phyloP scores from a whole-genome alignment of 495 filamentous ascomycete genomes.

The Annulohypoxylon stygium region DNA sequence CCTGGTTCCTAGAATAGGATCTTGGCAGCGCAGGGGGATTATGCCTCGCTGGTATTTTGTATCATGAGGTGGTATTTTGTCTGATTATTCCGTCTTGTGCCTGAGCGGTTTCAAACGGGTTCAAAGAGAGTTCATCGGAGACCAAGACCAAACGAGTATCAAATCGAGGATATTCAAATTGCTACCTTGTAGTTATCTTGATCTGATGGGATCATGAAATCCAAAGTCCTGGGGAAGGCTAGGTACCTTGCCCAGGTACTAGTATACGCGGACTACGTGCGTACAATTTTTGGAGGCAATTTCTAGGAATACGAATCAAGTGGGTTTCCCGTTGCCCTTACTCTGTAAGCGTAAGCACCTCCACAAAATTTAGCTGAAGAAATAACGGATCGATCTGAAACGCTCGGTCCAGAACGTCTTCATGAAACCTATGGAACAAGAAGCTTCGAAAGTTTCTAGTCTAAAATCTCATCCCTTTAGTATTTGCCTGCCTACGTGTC shows the following conservation, averaged over 20 bases:
- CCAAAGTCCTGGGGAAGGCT: not conserved
- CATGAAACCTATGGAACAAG: constrained; percentile 30
- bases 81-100: not conserved
- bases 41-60: constrained; percentile 27
- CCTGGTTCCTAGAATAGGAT: constrained; percentile 43
- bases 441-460: constrained; percentile 12
- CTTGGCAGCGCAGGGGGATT: constrained; percentile 45
- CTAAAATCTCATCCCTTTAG: not conserved
- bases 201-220: not conserved
- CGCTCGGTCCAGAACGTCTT: constrained; percentile 1
- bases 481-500: not conserved
- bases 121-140: not conserved
- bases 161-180: not conserved
- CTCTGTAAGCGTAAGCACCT: not conserved
- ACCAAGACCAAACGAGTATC: not conserved
- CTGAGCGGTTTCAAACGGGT: constrained; percentile 11
- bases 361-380: constrained; percentile 31
- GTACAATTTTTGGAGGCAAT: not conserved
- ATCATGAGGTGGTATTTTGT: constrained; percentile 38
- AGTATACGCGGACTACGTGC: not conserved
- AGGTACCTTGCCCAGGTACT: no score
- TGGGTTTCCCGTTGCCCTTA: not conserved
- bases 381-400: constrained; percentile 21
- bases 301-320: constrained; percentile 29
- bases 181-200: not conserved